A percentile compares a stretch with the other conserved stretches of the same genome.
Evolutionary conservation across 2,329 filamentous ascomycete genomes (phyloP).

Genomic region (Penicillium sp.): DNA sequence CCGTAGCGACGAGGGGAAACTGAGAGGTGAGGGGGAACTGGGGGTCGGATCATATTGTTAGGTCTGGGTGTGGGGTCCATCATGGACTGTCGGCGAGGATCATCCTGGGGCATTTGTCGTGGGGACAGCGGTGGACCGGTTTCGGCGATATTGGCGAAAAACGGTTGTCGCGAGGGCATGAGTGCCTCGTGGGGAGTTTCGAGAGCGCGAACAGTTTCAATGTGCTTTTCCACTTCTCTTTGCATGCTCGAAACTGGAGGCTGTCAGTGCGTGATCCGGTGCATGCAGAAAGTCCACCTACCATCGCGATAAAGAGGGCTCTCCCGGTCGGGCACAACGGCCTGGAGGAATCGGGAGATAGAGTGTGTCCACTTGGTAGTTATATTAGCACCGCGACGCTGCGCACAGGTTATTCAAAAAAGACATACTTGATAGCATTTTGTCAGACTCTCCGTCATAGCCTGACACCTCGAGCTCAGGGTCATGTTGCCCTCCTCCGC

Average conservation of each 20-base stretch:
- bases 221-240: constrained; percentile 63
- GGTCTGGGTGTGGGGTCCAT: constrained; percentile 59
- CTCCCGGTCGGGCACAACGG: constrained; percentile 73
- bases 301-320: constrained; percentile 79
- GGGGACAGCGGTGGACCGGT: constrained; percentile 78
- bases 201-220: constrained; percentile 58
- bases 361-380: constrained; percentile 74
- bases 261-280: constrained; percentile 17
- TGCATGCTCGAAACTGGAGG: constrained; percentile 58
- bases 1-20: constrained; percentile 80
- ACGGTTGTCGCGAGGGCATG: constrained; percentile 65
- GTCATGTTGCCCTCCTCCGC: constrained; percentile 81
- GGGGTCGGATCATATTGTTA: constrained; percentile 72
- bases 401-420: constrained; percentile 7
- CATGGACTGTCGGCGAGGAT: constrained; percentile 72
- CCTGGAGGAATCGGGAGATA: constrained; percentile 72
- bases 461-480: constrained; percentile 78
- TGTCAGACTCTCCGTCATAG: constrained; percentile 76
- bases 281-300: constrained; percentile 48
- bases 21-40: constrained; percentile 79
- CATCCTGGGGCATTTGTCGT: constrained; percentile 82
- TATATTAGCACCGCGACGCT: constrained; percentile 8
- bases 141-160: constrained; percentile 66
- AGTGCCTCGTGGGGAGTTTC: constrained; percentile 67
- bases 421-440: constrained; percentile 66